Base-by-base conservation (phyloP, 257 asterid genomes). In the Ligustrum vulgare region DNA sequence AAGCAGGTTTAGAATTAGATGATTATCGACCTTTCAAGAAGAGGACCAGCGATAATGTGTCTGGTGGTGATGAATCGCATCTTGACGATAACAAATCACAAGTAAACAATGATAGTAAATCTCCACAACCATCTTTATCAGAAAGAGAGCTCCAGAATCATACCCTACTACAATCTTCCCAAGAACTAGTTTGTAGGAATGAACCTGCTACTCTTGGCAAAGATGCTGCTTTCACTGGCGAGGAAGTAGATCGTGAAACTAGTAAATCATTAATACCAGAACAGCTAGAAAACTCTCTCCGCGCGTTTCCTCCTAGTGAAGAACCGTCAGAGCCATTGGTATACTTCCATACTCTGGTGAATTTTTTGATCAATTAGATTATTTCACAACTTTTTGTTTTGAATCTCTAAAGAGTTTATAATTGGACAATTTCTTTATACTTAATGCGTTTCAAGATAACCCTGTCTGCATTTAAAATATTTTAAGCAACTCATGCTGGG, bases 1-100 rank as follows among this genome's bases (percentile, higher is more conserved):
- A 88, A 84, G 94, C 84, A 10, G 95, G 96, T 60, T 75, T 94
- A 75, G 89, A 85, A 68, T 60, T 87, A 58, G 75, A 81, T 5
- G 43, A 73, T 65, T 82, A 75, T 67, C 90, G 74, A 72, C 90
- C 87, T 34, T 63, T n/a, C 34, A 80, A 87, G 84, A 91, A 85
- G 87, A 94, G 82, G 85, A 73, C 75, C 68, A 47, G 23, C 16
- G 69, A 71, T 22, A 20, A 36, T 74, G 73, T 77, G 75, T 72
- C 80, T 64, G 47, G n/a, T 62, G 72, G 54, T 58, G 75, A 70
- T 74, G 91, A 84, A 63, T 73, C 73, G 49, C 58, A 58, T 9
- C 75, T 80, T 51, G 83, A 83, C 33, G 64, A 66, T 23, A 72
- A 47, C 15, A 66, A 31, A 74, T 71, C 78, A 35, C 83, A 83